Percentiles rank a stretch among this genome's conserved stretches.
phyloP scores from a whole-genome alignment of 2,329 filamentous ascomycete genomes.

The Polytolypa hystricis region DNA sequence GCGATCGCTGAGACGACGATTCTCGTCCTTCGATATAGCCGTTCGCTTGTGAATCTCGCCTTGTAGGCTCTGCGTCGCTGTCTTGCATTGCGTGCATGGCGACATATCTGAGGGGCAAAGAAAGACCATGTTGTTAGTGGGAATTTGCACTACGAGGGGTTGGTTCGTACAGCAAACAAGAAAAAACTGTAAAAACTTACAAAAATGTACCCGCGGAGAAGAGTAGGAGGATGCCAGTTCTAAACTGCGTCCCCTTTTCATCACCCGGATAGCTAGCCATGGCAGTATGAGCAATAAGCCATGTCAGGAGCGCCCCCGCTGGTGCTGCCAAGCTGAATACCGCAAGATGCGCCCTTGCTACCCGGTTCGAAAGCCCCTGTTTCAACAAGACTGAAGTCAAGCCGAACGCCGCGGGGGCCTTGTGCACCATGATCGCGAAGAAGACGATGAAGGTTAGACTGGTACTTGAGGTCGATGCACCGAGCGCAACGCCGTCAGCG shows the following conservation, averaged over 20 bases:
- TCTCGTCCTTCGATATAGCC: conserved; percentile 33
- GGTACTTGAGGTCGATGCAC: conserved; percentile 71
- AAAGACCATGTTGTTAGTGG: no score
- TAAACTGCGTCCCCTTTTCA: conserved; percentile 61
- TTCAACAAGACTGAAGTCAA: conserved; percentile 82
- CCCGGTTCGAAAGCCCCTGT: conserved; percentile 79
- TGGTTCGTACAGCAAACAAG: conserved; percentile 9
- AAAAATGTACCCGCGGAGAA: conserved; percentile 94
- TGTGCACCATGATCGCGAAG: conserved; percentile 93
- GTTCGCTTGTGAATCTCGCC: conserved; percentile 27
- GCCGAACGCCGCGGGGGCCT: conserved; percentile 90
- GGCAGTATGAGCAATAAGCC: conserved; percentile 63
- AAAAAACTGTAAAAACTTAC: conserved; percentile 42
- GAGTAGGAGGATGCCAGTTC: conserved; percentile 84
- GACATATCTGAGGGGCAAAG: conserved; percentile 72
- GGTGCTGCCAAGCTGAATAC: conserved; percentile 89
- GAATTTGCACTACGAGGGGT: conserved; percentile 2
- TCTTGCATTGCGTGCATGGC: conserved; percentile 99
- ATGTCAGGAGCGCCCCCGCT: conserved; percentile 72
- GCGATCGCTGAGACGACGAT: conserved; percentile 18
- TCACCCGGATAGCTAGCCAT: conserved; percentile 42
- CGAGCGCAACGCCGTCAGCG: conserved; percentile 90
- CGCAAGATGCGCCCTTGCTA: conserved; percentile 71
- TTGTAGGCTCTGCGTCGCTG: conserved; percentile 24
- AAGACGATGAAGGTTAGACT: conserved; percentile 86